phyloP scores from a whole-genome alignment of 129 eudicot genomes.

The Ambrosia artemisiifolia region DNA sequence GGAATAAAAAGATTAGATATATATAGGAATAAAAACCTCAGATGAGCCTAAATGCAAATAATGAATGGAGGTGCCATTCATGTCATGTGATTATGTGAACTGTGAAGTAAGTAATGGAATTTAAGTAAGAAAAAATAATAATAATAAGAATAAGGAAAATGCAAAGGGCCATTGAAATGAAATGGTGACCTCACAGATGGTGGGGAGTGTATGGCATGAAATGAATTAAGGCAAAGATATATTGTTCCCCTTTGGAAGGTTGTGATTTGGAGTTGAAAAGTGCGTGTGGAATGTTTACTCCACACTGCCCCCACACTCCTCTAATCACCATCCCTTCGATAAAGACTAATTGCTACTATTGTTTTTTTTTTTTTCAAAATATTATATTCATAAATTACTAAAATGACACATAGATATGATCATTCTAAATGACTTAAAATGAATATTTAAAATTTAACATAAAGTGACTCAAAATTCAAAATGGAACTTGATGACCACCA shows the following conservation, averaged over 20 bases:
- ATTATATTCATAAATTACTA: not conserved
- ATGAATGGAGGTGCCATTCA: not conserved
- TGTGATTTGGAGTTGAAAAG: conserved; percentile 26
- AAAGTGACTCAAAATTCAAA: not conserved
- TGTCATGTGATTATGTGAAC: not conserved
- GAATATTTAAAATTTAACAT: not conserved
- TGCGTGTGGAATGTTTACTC: conserved; percentile 23
- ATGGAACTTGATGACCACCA: not conserved
- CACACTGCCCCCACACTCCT: conserved; percentile 15
- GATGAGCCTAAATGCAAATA: not conserved
- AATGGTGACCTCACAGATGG: conserved; percentile 21
- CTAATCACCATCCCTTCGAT: conserved; percentile 2
- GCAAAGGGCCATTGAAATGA: not conserved
- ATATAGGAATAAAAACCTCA: not conserved
- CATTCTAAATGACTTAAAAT: not conserved
- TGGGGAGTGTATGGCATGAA: conserved; percentile 5
- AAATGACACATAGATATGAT: not conserved
- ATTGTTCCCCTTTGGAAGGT: conserved; percentile 21
- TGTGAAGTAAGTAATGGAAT: not conserved
- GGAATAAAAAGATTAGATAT: not conserved
- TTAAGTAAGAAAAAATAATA: not conserved
- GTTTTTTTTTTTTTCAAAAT: too few species aligned
- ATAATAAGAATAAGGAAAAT: not conserved
- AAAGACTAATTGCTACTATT: not conserved
- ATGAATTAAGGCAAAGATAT: not conserved